A percentile compares a stretch with the other conserved stretches of the same genome.
These are phyloP conservation scores for Grigorovia yakushimaensis DNA, from an alignment of 805 yeast species.

Conservation along the genomic window DNA sequence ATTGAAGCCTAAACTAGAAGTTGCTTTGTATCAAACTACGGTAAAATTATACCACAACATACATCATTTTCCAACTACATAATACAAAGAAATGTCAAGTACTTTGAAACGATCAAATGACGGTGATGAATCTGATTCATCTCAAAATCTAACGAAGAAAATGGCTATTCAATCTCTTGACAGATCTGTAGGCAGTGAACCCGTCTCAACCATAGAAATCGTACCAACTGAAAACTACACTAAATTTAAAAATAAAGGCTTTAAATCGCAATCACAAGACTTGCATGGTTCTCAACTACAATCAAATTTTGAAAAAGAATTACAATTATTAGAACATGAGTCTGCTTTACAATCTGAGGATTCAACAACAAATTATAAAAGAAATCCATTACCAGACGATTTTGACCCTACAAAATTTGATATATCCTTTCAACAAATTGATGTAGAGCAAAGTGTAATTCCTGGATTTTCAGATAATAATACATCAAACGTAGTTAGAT, in stretches of 20 bases:
- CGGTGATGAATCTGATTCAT: constrained; percentile 5
- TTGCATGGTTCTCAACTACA: constrained; percentile 15
- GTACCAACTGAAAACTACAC: constrained; percentile 24
- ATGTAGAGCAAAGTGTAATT: constrained; percentile 73
- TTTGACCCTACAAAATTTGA: constrained; percentile 43
- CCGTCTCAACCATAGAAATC: constrained; percentile 27
- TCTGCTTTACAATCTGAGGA: constrained; percentile 15
- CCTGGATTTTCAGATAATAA: constrained; percentile 33
- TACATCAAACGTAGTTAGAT: constrained; percentile 53
- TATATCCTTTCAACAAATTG: constrained; percentile 80
- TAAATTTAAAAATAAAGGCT: constrained; percentile 26
- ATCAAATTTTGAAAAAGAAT: constrained; percentile 24
- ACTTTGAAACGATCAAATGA: constrained; percentile 16
- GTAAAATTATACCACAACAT: too few species aligned
- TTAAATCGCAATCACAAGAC: constrained; percentile 21
- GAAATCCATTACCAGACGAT: constrained; percentile 45
- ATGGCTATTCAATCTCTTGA: constrained; percentile 22
- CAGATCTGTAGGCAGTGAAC: constrained; percentile 27
- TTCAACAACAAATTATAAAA: constrained; percentile 36
- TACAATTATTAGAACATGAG: constrained; percentile 26
- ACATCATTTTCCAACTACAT: too few species aligned
- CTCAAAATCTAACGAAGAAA: constrained; percentile 14
- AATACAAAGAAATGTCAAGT: background rate
- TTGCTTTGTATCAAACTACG: too few species aligned
- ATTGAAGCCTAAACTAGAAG: too few species aligned